Base-by-base conservation (phyloP, 805 yeast species). In the Candida railenensis region DNA sequence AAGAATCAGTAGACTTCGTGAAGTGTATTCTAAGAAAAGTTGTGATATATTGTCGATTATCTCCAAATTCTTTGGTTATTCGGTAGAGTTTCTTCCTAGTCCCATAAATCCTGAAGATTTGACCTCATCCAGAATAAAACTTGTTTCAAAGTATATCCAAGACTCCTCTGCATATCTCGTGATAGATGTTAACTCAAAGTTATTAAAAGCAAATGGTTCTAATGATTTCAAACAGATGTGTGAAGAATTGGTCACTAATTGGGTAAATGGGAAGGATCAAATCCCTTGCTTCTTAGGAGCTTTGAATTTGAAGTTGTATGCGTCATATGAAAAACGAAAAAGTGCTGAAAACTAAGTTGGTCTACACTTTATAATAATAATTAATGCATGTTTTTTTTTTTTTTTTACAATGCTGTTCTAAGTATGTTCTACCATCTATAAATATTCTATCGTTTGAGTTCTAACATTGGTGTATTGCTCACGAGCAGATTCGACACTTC, bases 201-300 rank as follows among this genome's bases (percentile, higher is more conserved):
- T 83, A 1, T 62, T 83, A 51, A 82, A 81, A 54, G 80, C 85
- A 2, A 66, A 71, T 46, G 77, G 74, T 9, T 58, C 58, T 38
- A 64, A 65, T 44, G 75, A 65, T 34, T 70, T 71, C 54, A 71
- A 67, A 48, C 48, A 47, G 8, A 32, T 66, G 25, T 70, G 72
- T 48, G 78, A 78, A 48, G 76, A 78, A 40, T 69, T 88, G 48
- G 74, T 86, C 14, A 65, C 75, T 8, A 77, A 78, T 48, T 88
- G 94, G 90, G 79, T 87, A 2, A 70, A 73, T 37, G 85, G 85
- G 37, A 78, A 81, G 52, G 77, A 76, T 22, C 89, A 87, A 53
- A 78, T 88, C 14, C 87, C 94, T 0, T 85, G 95, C 52, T 85
- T 89, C 53, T 66, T 89, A 45, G 83, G 91, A 48, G 89, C 91